Evolutionary conservation across 768 basidiomycete genomes (phyloP).

Genomic region (Chalciporus pseudorubinellus): DNA sequence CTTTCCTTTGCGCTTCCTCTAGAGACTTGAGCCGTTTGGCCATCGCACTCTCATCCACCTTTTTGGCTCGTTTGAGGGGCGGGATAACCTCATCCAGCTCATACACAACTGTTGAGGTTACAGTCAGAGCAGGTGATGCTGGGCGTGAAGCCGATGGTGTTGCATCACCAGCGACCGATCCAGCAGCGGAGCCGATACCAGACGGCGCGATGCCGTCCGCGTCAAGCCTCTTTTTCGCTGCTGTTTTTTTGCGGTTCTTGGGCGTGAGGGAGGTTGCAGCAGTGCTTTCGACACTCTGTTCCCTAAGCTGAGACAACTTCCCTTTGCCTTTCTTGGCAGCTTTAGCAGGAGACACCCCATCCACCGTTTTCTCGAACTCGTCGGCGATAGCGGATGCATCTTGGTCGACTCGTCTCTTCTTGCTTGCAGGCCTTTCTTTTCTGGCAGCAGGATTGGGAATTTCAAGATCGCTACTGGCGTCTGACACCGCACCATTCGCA

Average conservation of each 20-base stretch:
- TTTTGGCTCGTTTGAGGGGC: slow-evolving; percentile 72
- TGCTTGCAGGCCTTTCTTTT: slow-evolving; percentile 46
- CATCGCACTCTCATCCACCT: slow-evolving; percentile 69
- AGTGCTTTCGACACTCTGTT: slow-evolving; percentile 58
- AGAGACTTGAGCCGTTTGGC: slow-evolving; percentile 71
- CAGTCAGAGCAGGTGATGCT: slow-evolving; percentile 57
- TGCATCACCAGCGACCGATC: slow-evolving; percentile 60
- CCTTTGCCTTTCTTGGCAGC: slow-evolving; percentile 50
- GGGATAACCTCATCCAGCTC: slow-evolving; percentile 71
- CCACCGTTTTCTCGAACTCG: slow-evolving; percentile 46
- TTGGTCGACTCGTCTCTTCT: slow-evolving; percentile 62
- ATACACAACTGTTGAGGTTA: slow-evolving; percentile 59
- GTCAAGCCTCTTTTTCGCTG: slow-evolving; percentile 56
- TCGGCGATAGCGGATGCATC: slow-evolving; percentile 40
- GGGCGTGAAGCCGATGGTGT: slow-evolving; percentile 72
- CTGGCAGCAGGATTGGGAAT: slow-evolving; percentile 34
- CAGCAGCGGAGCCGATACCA: slow-evolving; percentile 48
- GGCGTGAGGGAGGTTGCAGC: slow-evolving; percentile 39
- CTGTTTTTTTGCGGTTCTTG: slow-evolving; percentile 56
- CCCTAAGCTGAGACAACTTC: slow-evolving; percentile 46
- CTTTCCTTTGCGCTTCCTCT: slow-evolving; percentile 83
- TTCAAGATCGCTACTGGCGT: slow-evolving; percentile 59
- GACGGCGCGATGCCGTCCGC: slow-evolving; percentile 50
- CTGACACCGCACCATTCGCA: slow-evolving; percentile 49
- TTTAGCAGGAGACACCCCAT: slow-evolving; percentile 37